Evolutionary conservation across 2,329 filamentous ascomycete genomes (phyloP).

Genomic region (Penicillium sp.): DNA sequence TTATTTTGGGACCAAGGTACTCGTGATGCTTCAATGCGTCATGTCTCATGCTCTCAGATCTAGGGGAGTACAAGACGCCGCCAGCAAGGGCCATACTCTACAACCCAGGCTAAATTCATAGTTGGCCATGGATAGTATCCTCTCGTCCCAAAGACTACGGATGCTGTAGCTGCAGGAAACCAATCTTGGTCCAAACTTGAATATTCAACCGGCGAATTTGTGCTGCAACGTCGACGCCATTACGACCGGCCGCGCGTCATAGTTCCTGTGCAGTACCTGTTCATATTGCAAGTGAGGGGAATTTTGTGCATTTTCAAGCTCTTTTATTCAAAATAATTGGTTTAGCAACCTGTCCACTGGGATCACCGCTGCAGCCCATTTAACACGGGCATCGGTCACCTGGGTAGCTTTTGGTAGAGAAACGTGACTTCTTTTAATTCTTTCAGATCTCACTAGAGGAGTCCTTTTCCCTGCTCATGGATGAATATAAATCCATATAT

Average conservation of each 20-base stretch:
- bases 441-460: too few relatives aligned
- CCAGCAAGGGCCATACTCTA: constrained; percentile 8
- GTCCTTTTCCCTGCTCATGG: too few relatives aligned
- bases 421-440: neutral
- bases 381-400: neutral
- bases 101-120: neutral
- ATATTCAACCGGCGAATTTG: constrained; percentile 12
- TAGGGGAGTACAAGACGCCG: constrained; percentile 19
- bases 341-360: constrained; percentile 5
- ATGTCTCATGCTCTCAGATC: constrained; percentile 17
- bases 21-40: constrained; percentile 20
- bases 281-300: constrained; percentile 13
- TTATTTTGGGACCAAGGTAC: constrained; percentile 19
- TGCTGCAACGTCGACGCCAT: constrained; percentile 16
- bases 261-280: constrained; percentile 22
- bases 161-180: constrained; percentile 9
- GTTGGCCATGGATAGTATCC: neutral
- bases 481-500: too few relatives aligned
- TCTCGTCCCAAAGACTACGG: neutral
- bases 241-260: constrained; percentile 27
- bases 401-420: neutral
- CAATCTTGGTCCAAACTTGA: constrained; percentile 16
- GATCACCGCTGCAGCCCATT: constrained; percentile 20
- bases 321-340: constrained; percentile 2
- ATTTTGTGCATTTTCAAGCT: constrained; percentile 1